Base-by-base conservation (phyloP, 176 grass and related monocot species). In the Carex parvula region DNA sequence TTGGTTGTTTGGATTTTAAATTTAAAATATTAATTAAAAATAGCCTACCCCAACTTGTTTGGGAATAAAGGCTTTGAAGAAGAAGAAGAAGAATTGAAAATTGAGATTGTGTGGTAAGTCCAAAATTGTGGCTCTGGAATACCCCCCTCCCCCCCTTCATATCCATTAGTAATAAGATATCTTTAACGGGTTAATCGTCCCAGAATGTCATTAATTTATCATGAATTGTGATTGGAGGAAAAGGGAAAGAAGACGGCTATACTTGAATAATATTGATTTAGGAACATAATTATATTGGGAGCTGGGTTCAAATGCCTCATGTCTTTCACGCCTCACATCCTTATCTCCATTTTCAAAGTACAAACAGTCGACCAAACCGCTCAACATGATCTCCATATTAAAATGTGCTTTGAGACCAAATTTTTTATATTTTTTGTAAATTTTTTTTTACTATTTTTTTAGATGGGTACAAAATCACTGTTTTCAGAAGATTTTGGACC, bases 211-310 rank as follows among this genome's bases (percentile, higher is more conserved):
- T 50, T 53, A 53, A 74, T 14, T 52, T 44, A 26, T 53, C 6
- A 11, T 52, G 18, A 37, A 29, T 75, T 53, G 10, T 50, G 44
- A 44, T 75, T 75, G 11, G 44, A 15, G 44, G 70, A 20, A 2
- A 53, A 75, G 18, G 10, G 42, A 24, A 48, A 48, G 9, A 22
- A 41, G 70, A 69, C 32, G 17, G 4, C 30, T 5, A 39, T 37
- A 69, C 65, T 69, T 39, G 65, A 68, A 68, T 56, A 54, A 30
- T 37, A 26, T 29, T 60, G 32, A 33, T 66, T 62, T 76, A 82
- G 62, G 20, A 73, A 70, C 41, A 30, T 84, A 70, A 35, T 71
- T 67, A 39, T 39, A 39, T 39, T 39, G 37, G 37, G 37, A 6
- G 0, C 37, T 6, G 5, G 5, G 37, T 39, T 39, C 37, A 39